Base-by-base conservation (phyloP, 108 stramenopile genomes). In the Stephanodiscus minutulus region DNA sequence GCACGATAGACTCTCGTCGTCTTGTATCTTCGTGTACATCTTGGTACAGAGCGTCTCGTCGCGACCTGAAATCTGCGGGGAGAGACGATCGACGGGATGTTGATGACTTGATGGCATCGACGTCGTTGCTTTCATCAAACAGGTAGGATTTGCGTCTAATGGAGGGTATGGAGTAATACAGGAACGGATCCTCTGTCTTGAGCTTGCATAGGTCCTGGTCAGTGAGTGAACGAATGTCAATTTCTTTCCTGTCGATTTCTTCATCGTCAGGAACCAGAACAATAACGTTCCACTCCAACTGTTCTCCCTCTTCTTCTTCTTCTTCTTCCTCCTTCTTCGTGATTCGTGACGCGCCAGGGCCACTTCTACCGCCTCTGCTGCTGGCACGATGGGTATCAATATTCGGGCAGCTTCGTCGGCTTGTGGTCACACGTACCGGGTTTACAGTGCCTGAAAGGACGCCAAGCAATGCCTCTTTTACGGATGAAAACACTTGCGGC, bases 121-220 rank as follows among this genome's bases (percentile, higher is more conserved):
- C 22, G 18, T 11, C 52, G 9, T 53, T 4, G 25, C 25, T 22
- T 22, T 53, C 52, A 53, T 53, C 52, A 12, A 7, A 53, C 52
- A 53, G 52, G 25, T 53, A 53, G 3, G 52, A 53, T 25, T 12
- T 53, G 52, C 52, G 52, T 12, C 52, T 53, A 2, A 53, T 53
- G 25, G 52, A 53, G 25, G 52, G 52, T 25, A 53, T 53, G 52
- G 52, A 53, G 22, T 53, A 53, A 27, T 53, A 53, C 12, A 53
- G 52, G 24, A 53, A 53, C 20, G 52, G 52, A 25, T 53, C 52
- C 11, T 53, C 52, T 22, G 22, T 53, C 52, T 53, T 53, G 52
- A 53, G 52, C 52, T 22, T 53, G 8, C 52, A 12, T 53, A 53
- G 25, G 15, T 53, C 52, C 22, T 53, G 22, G 0, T 53, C 20